Base-by-base conservation (phyloP, 2,329 filamentous ascomycete species). In the Trichoderma afroharzianum region DNA sequence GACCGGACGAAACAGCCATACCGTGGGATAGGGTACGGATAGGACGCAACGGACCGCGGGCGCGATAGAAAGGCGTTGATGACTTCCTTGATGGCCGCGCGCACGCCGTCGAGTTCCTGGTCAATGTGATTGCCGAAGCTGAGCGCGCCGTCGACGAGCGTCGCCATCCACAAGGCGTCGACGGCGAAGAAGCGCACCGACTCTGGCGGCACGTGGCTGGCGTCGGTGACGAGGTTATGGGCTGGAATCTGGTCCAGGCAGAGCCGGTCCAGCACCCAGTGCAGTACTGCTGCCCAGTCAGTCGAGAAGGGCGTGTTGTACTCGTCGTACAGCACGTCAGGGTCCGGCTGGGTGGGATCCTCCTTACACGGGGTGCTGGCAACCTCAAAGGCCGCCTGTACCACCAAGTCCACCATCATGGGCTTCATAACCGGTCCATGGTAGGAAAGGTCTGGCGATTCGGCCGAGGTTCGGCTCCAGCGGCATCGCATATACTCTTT, bases 181-280 rank as follows among this genome's bases (percentile, higher is more conserved):
- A 86, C 82, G 43, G 78, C 71, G 76, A 86, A 86, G 77, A 85
- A 84, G 0, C 83, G 79, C 0, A 86, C 63, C 11, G 70, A 78
- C 72, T 86, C 85, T 5, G 43, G 57, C 0, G 75, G 79, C 0
- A 86, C 74, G 43, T 80, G 73, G 0, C 71, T 75, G 0, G 82
- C 79, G 28, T 86, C 84, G 0, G 79, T 62, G 5, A 86, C 73
- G 2, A 85, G 75, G 69, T 80, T 84, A 57, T 85, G 82, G 0
- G 80, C 74, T 0, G 84, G 84, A 0, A 86, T 76, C 0, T 77
- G 76, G 0, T 68, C 68, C 1, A 85, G 76, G 68, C 78, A 82
- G 68, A 82, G 75, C 4, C 76, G 75, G 68, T 85, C 82, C 1
- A 82, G 21, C 0, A 85, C 24, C 78, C 79, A 85, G 0, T 63